Evolutionary conservation across 176 grass and related monocot species (phyloP).

Genomic region (Juncus effusus): DNA sequence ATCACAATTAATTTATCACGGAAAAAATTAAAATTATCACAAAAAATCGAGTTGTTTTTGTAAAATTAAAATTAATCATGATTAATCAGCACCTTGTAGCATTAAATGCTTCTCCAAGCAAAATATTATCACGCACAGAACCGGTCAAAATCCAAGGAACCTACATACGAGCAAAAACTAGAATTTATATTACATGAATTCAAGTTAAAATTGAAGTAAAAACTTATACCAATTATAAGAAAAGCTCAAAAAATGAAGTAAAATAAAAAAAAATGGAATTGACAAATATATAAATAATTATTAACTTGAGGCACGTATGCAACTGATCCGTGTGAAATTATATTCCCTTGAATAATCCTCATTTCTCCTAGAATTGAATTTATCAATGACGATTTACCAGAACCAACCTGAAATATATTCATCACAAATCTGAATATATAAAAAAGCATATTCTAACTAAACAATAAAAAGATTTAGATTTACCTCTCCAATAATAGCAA

Average conservation of each 20-base stretch:
- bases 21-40: background rate
- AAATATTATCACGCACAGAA: slow-evolving; percentile 79
- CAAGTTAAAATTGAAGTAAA: background rate
- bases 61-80: slow-evolving; percentile 3
- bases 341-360: slow-evolving; percentile 44
- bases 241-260: slow-evolving; percentile 9
- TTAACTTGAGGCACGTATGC: slow-evolving; percentile 87
- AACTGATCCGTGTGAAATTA: slow-evolving; percentile 50
- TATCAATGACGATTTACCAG: slow-evolving; percentile 89
- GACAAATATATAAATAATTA: slow-evolving; percentile 21
- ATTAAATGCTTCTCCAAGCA: slow-evolving; percentile 77
- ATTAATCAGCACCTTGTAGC: slow-evolving; percentile 40
- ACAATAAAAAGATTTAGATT: slow-evolving; percentile 10
- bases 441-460: slow-evolving; percentile 16
- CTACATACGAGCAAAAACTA: slow-evolving; percentile 31
- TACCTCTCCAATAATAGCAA: slow-evolving; percentile 91
- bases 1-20: slow-evolving; percentile 11
- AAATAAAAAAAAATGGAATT: slow-evolving; percentile 10
- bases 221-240: slow-evolving; percentile 10
- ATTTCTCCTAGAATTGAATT: slow-evolving; percentile 85
- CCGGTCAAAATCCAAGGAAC: slow-evolving; percentile 93
- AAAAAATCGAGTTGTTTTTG: slow-evolving; percentile 1
- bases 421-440: slow-evolving; percentile 23
- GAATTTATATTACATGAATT: too few relatives aligned
- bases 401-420: slow-evolving; percentile 68